Evolutionary conservation across 2,329 filamentous ascomycete genomes (phyloP), one percentile per base, ranked within the genome.

Genomic region (Macrophomina tecta): DNA sequence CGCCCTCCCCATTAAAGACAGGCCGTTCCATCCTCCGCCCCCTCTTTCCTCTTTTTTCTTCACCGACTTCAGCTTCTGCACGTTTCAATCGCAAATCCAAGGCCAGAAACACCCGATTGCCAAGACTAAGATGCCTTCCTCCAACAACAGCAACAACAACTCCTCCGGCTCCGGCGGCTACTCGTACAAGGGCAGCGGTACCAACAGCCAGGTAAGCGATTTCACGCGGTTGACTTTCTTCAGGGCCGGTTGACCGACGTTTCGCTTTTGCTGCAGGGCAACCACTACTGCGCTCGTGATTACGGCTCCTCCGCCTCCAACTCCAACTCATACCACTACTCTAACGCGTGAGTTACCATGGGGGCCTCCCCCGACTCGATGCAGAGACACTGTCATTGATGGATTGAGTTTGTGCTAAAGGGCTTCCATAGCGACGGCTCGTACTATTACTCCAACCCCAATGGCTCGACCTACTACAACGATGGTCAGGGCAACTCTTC

Each of bases 261-360:
- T 3, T 9, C 16, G 5, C 30, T n/a, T 28, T 42, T 30, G 12
- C 4, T 14, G 11, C 38, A 79, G 76, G 78, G 78, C 67, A 80
- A 80, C 70, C 78, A 78, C 69, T 80, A 76, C 69, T 79, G 77
- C 71, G 65, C 69, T 64, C 76, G 79, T 61, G 78, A 81, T 70
- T 78, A 78, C 68, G 76, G 65, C 62, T 71, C 72, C 8, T 58
- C 69, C 45, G 75, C 75, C n/a, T 65, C 73, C 8, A 79, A 79
- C 69, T 12, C 36, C 16, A 80, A 79, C 69, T 73, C 74, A 11
- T 81, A 80, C 70, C 78, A 81, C 65, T 80, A 80, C 69, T 79
- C 77, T 69, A 80, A 80, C 69, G 69, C 40, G 64, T 69, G 68
- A 70, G 68, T 48, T 16, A 5, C 30, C 23, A 23, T 23, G 2